These are phyloP conservation scores for Lodderomyces theae DNA, from an alignment of 1,139 yeast genomes.

Conservation along the genomic window DNA sequence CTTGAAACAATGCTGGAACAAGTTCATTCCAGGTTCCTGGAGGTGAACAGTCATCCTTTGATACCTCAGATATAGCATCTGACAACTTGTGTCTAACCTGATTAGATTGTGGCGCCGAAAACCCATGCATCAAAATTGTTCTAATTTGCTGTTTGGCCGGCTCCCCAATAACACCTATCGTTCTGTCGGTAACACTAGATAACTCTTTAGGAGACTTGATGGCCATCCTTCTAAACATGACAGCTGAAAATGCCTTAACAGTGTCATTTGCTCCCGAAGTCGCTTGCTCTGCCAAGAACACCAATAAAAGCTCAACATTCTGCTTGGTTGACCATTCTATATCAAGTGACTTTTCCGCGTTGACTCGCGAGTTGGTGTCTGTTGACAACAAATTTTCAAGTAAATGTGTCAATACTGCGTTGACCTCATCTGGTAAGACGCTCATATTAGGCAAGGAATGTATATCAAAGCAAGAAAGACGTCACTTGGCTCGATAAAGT, in stretches of 20 bases:
- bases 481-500: not conserved
- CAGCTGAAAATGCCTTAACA: conserved; percentile 72
- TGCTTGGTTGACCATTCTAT: conserved; percentile 69
- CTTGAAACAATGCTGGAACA: conserved; percentile 70
- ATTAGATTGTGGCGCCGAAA: conserved; percentile 57
- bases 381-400: conserved; percentile 72
- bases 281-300: conserved; percentile 82
- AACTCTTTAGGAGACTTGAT: conserved; percentile 68
- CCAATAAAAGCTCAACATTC: conserved; percentile 64
- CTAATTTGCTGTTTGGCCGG: conserved; percentile 65
- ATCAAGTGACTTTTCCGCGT: conserved; percentile 74
- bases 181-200: conserved; percentile 67
- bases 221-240: conserved; percentile 83
- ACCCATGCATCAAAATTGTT: conserved; percentile 66
- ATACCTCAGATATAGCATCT: conserved; percentile 92
- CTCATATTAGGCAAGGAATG: conserved; percentile 38
- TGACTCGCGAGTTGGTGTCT: conserved; percentile 69
- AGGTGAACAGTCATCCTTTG: conserved; percentile 57
- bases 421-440: conserved; percentile 60
- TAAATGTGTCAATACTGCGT: conserved; percentile 54
- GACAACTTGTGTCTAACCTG: conserved; percentile 87
- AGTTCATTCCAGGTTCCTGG: conserved; percentile 73
- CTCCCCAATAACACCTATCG: conserved; percentile 66
- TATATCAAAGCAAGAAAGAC: not conserved
- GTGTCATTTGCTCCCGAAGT: conserved; percentile 55